A percentile compares a stretch with the other conserved stretches of the same genome.
These are phyloP conservation scores for Tolypocladium amazonense DNA, from an alignment of 2,329 filamentous ascomycete genomes.

Conservation along the genomic window DNA sequence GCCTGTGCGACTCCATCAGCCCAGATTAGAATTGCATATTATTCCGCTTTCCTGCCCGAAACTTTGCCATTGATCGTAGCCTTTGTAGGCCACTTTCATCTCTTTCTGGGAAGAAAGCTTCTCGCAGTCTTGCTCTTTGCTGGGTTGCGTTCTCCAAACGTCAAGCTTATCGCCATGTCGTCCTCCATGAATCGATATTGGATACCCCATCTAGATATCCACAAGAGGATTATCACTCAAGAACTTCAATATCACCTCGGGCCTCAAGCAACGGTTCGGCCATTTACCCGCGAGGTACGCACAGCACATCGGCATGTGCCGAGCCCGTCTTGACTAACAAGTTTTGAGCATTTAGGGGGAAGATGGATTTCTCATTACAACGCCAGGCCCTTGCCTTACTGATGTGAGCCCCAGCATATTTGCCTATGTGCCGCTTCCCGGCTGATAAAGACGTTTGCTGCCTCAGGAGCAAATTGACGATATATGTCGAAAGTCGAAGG, in stretches of 20 bases:
- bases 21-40: neutral
- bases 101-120: neutral
- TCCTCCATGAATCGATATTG: conserved; percentile 45
- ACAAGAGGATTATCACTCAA: conserved; percentile 48
- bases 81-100: neutral
- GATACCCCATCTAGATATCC: conserved; percentile 49
- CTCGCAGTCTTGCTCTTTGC: neutral
- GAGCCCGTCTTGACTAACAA: neutral
- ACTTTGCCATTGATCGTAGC: neutral
- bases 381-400: conserved; percentile 45
- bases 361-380: conserved; percentile 50
- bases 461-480: conserved; percentile 49
- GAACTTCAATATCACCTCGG: conserved; percentile 49
- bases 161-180: conserved; percentile 10
- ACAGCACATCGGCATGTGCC: neutral
- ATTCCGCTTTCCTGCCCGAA: neutral
- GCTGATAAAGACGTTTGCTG: conserved; percentile 7
- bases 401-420: conserved; percentile 35
- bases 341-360: conserved; percentile 35
- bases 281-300: conserved; percentile 44
- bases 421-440: neutral
- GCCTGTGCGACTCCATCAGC: neutral
- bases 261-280: conserved; percentile 44
- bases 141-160: neutral
- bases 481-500: conserved; percentile 48